phyloP scores from a whole-genome alignment of 495 filamentous ascomycete genomes.

The Friedmanniomyces endolithicus region DNA sequence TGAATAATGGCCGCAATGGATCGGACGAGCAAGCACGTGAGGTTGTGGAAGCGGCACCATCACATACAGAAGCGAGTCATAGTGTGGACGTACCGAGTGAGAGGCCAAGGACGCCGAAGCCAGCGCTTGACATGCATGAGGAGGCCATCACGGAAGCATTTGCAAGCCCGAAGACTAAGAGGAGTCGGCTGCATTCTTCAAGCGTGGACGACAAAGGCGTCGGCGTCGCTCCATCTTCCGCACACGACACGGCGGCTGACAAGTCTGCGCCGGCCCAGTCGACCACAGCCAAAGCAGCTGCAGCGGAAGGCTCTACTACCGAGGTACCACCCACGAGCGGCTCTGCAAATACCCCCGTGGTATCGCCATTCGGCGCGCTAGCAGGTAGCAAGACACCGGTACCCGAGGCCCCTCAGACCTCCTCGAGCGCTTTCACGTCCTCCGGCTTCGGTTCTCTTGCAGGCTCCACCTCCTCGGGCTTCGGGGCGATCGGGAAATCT shows the following conservation, averaged over 20 bases:
- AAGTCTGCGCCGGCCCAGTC: background rate
- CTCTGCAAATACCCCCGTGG: constrained; percentile 37
- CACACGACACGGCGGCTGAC: background rate
- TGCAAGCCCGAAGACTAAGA: constrained; percentile 20
- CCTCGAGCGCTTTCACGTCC: constrained; percentile 42
- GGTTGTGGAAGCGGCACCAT: background rate
- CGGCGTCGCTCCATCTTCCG: background rate
- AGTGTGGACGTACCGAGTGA: background rate
- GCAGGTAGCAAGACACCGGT: constrained; percentile 18
- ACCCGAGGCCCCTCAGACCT: constrained; percentile 25
- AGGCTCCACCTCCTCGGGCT: constrained; percentile 38
- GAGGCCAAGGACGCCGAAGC: constrained; percentile 7
- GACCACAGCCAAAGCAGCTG: background rate
- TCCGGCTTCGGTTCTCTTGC: constrained; percentile 41
- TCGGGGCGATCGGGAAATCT: constrained; percentile 39
- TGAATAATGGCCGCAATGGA: constrained; percentile 13
- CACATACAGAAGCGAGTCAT: constrained; percentile 7
- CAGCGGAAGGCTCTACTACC: background rate
- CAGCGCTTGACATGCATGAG: background rate
- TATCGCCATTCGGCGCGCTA: constrained; percentile 25
- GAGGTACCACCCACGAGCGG: constrained; percentile 28
- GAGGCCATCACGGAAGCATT: constrained; percentile 7
- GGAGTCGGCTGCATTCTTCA: constrained; percentile 20
- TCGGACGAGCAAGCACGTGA: constrained; percentile 16
- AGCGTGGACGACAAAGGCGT: background rate